These are phyloP conservation scores for Aureobasidium namibiae DNA, from an alignment of 2,329 filamentous ascomycete genomes.

Conservation along the genomic window DNA sequence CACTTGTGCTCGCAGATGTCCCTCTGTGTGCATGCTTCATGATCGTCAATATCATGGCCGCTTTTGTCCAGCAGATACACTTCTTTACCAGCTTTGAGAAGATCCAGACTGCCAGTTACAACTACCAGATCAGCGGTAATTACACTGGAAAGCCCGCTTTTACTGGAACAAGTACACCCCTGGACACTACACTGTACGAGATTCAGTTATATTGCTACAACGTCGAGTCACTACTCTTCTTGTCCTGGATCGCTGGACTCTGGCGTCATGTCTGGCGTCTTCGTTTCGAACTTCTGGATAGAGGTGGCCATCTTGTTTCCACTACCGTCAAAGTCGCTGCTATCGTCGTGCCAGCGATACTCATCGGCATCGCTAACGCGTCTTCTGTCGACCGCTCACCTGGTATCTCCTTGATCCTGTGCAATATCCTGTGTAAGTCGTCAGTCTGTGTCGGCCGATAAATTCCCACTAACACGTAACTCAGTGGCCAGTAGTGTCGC, in stretches of 20 bases:
- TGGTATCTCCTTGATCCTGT: not conserved
- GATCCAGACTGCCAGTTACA: not conserved
- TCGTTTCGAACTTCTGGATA: not conserved
- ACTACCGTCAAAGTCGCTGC: not conserved
- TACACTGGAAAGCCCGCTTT: constrained; percentile 3
- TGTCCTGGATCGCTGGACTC: constrained; percentile 3
- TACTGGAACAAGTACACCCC: not conserved
- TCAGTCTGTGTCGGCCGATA: too few relatives aligned
- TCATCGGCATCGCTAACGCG: constrained; percentile 5
- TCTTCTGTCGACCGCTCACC: not conserved
- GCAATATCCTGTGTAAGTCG: not conserved
- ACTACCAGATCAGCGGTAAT: not conserved
- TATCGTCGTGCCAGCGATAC: not conserved
- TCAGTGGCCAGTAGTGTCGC: constrained; percentile 1
- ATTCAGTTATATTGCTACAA: constrained; percentile 10
- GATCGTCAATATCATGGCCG: not conserved
- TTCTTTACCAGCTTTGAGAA: constrained; percentile 1
- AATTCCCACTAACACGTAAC: not conserved
- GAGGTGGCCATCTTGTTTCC: not conserved
- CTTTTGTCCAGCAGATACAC: constrained; percentile 9
- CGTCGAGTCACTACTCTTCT: constrained; percentile 3
- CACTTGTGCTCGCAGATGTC: not conserved
- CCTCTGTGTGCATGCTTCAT: not conserved
- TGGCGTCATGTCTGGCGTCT: constrained; percentile 9
- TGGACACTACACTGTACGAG: not conserved